Evolutionary conservation across 495 filamentous ascomycete species (phyloP), one percentile per base, ranked within the genome.

Genomic region (Hypomontagnella submonticulosa): DNA sequence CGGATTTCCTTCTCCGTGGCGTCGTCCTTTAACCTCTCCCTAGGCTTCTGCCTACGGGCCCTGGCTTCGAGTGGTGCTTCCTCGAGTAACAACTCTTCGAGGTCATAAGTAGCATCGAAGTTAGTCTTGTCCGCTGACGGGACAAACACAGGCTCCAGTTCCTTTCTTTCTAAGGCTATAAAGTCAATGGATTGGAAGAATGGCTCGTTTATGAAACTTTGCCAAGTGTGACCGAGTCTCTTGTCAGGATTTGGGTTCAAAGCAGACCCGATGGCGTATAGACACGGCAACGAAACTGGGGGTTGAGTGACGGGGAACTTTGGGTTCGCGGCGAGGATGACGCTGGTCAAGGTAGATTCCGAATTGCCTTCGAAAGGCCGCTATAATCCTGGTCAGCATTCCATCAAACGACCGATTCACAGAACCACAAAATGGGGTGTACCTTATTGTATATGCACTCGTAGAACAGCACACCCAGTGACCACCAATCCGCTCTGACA

Each of bases 361-460:
- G 87, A 92, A 67, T 90, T 91, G 20, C 91, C 92, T 69, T 95
- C 89, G 64, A 98, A 99, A 8, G 95, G 95, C 70, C 95, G 86
- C 95, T 83, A 70, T 50, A 9, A 33, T 34, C 19, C 50, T 44
- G 36, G 71, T 79, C 55, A 80, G 73, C 67, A 61, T 38, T 41
- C 34, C 8, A 51, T 12, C 23, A 27, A 23, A 37, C 15, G 20
- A 19, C 11, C 8, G 30, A n/a, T 16, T 44, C 36, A 46, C 15
- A 19, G 18, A 34, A 16, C 36, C 27, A 19, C 34, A 30, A 15
- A 42, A 49, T 4, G 18, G 3, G 32, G 20, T n/a, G 49, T 79
- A 94, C 93, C 88, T 96, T 98, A 77, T 95, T 97, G 79, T 97
- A 99, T 46, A 99, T 97, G 83, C 95, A 97, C 77, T 99, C 95